Evolutionary conservation across 2,329 filamentous ascomycete species (phyloP), one percentile per base, ranked within the genome.

Genomic region (Stenocarpella maydis): DNA sequence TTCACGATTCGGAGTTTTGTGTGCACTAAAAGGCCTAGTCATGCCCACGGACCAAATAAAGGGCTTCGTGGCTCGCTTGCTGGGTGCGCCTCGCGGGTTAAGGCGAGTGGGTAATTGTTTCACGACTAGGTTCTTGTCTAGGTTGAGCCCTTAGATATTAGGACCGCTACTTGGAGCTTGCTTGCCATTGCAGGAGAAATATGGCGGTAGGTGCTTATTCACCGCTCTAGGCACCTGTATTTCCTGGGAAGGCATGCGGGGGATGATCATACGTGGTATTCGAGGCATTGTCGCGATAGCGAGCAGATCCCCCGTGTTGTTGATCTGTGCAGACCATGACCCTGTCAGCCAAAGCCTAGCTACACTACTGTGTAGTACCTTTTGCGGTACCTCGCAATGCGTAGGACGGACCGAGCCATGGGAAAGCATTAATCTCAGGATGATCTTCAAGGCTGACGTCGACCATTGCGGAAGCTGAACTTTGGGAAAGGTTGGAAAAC

Each of bases 141-240:
- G 19, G n/a, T 14, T 12, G 55, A 24, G 31, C 31, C 53, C 34
- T 34, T 21, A 26, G n/a, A n/a, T n/a, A n/a, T n/a, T n/a, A 58
- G 21, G 8, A 6, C 15, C 6, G 41, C 26, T 41, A n/a, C n/a
- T 12, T 14, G 26, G 26, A 31, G 10, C 14, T 24, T 43, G 43
- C 10, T 37, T 37, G 26, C 19, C 17, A 4, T 28, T 63, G 58
- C 41, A 14, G 28, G 43, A 49, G 58, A 63, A n/a, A 19, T 24
- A n/a, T 49, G 58, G 49, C 34, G 5, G 34, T 37, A n/a, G 41
- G 58, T 34, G 58, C 43, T 49, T 63, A 28, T 8, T 63, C 43
- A 37, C 49, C 43, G 34, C 17, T 63, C 58, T 17, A 63, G 58
- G 58, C 58, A 63, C 49, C 58, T 63, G 43, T 26, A 63, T 63